Evolutionary conservation across 257 asterid genomes (phyloP).

Genomic region (Solanum medicagineum): DNA sequence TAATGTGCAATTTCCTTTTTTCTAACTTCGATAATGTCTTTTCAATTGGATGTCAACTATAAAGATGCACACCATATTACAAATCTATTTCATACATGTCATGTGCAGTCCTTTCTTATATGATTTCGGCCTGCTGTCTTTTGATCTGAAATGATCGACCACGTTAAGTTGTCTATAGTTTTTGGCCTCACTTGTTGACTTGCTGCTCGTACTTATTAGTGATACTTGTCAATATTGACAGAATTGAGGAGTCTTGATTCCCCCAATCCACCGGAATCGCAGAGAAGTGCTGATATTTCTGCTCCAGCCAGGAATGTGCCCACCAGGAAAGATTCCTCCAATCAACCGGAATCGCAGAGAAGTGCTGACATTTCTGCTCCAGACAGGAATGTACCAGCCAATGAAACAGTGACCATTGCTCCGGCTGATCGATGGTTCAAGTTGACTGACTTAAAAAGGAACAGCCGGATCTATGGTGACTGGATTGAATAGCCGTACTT

Average conservation of each 20-base stretch:
- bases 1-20: not conserved
- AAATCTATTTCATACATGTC: not conserved
- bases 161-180: not conserved
- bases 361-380: not conserved
- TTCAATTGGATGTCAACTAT: not conserved
- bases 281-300: not conserved
- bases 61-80: not conserved
- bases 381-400: not conserved
- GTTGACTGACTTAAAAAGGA: constrained; percentile 15
- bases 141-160: not conserved
- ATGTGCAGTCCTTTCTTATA: not conserved
- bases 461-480: constrained; percentile 35
- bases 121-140: not conserved
- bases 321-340: no score
- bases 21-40: not conserved
- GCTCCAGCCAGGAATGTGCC: not conserved
- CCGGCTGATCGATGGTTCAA: constrained; percentile 2
- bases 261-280: not conserved
- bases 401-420: not conserved
- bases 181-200: not conserved
- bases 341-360: not conserved
- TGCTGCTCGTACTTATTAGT: not conserved
- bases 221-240: constrained; percentile 11
- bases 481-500: constrained; percentile 18
- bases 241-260: constrained; percentile 13